Evolutionary conservation across 192 early-diverging fungal species (phyloP).

Genomic region (Podochytrium sp.): DNA sequence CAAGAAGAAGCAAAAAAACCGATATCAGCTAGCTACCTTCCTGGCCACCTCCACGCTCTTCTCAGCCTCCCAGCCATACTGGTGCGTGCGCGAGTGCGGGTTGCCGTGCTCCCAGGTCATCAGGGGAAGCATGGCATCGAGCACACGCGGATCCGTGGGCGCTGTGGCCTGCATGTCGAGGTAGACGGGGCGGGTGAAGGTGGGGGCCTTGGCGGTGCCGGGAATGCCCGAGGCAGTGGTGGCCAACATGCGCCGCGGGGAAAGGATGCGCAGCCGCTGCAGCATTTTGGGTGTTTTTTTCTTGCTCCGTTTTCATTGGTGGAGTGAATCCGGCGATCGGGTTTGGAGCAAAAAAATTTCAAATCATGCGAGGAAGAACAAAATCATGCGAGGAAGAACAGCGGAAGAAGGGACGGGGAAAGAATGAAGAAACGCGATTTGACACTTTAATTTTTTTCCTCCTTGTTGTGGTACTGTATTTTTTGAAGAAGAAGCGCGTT

Average conservation of each 20-base stretch:
- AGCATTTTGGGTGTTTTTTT: not conserved
- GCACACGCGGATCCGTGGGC: slow-evolving; percentile 88
- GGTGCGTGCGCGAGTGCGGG: slow-evolving; percentile 95
- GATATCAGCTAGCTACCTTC: slow-evolving; percentile 54
- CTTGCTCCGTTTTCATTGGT: not conserved
- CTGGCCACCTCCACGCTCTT: slow-evolving; percentile 85
- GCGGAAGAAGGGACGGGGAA: no score
- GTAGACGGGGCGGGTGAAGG: slow-evolving; percentile 74
- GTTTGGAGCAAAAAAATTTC: not conserved
- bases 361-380: not conserved
- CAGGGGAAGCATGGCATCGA: slow-evolving; percentile 94
- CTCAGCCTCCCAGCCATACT: slow-evolving; percentile 97
- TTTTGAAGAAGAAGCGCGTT: no score
- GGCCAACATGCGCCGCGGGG: not conserved
- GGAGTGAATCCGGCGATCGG: not conserved
- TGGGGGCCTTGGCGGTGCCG: not conserved
- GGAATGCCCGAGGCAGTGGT: not conserved
- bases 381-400: no score
- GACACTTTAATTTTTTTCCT: no score
- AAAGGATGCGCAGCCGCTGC: not conserved
- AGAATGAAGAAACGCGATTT: no score
- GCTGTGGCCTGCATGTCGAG: slow-evolving; percentile 92
- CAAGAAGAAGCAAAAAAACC: slow-evolving; percentile 20
- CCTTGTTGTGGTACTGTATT: no score
- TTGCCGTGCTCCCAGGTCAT: slow-evolving; percentile 92